phyloP scores from a whole-genome alignment of 805 yeast species.

The Yueomyces sinensis region DNA sequence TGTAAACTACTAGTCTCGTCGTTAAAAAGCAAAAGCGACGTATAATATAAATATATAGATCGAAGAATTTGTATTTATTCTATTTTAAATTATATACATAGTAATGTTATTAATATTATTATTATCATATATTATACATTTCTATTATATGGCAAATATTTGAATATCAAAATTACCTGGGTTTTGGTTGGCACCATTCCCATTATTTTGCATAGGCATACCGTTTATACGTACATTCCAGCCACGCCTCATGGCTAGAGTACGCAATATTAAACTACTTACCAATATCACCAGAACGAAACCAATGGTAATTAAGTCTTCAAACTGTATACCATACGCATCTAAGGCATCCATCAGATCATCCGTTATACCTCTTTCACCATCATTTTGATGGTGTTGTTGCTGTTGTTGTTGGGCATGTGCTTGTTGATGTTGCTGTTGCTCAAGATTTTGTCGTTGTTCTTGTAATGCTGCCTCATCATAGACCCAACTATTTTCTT shows the following conservation, averaged over 20 bases:
- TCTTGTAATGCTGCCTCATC: conserved; percentile 1
- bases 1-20: too few species aligned
- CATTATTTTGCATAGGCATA: conserved; percentile 1
- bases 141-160: conserved; percentile 18
- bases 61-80: too few species aligned
- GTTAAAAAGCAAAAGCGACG: too few species aligned
- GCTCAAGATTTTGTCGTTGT: background rate
- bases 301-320: conserved; percentile 12
- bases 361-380: conserved; percentile 2
- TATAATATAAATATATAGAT: too few species aligned
- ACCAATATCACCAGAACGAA: conserved; percentile 10
- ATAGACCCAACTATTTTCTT: conserved; percentile 3
- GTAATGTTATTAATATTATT: too few species aligned
- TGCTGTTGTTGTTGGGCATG: conserved; percentile 1
- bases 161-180: conserved; percentile 14
- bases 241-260: conserved; percentile 12
- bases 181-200: conserved; percentile 1
- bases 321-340: conserved; percentile 8
- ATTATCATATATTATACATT: too few species aligned
- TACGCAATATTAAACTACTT: conserved; percentile 9
- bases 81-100: too few species aligned
- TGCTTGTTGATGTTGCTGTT: background rate
- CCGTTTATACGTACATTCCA: conserved; percentile 20
- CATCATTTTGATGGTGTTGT: background rate
- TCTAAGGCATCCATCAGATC: conserved; percentile 1